Conservation (phyloP, 163 green algal species). For the Trebouxiophyceae sp. region DNA sequence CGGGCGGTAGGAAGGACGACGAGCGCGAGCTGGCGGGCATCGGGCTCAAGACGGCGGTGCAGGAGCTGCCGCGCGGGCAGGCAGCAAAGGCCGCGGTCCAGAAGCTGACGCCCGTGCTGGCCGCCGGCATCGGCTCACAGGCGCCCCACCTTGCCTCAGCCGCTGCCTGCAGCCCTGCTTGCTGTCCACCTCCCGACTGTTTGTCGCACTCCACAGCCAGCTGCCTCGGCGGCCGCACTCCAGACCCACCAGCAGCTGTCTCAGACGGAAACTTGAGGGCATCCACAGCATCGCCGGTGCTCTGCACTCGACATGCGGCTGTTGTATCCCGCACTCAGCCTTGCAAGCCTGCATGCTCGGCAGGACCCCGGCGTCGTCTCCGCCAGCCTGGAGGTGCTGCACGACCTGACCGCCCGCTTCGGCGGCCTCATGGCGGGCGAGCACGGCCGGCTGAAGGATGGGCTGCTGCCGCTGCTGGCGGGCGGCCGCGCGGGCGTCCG, state of each 20-base stretch:
- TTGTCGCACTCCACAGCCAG: neutral
- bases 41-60: constrained; percentile 80
- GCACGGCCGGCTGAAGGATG: constrained; percentile 41
- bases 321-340: no score
- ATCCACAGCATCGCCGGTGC: no score
- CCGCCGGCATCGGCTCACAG: constrained; percentile 33
- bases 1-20: constrained; percentile 54
- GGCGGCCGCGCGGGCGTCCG: constrained; percentile 40
- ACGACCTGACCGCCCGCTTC: constrained; percentile 61
- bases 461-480: constrained; percentile 59
- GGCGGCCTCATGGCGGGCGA: constrained; percentile 46
- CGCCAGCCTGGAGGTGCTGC: constrained; percentile 72
- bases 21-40: constrained; percentile 76
- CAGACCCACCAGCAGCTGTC: no score
- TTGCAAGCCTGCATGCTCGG: no score
- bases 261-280: no score
- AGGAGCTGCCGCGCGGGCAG: constrained; percentile 34
- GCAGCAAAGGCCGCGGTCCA: constrained; percentile 27
- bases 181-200: neutral
- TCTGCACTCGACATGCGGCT: no score
- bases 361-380: constrained; percentile 48
- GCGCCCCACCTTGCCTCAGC: constrained; percentile 10
- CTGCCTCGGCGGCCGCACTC: neutral
- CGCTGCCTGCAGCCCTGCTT: neutral
- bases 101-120: constrained; percentile 42